Conservation (phyloP, 164 flowering plant genomes). For the Cinnamomum micranthum region DNA sequence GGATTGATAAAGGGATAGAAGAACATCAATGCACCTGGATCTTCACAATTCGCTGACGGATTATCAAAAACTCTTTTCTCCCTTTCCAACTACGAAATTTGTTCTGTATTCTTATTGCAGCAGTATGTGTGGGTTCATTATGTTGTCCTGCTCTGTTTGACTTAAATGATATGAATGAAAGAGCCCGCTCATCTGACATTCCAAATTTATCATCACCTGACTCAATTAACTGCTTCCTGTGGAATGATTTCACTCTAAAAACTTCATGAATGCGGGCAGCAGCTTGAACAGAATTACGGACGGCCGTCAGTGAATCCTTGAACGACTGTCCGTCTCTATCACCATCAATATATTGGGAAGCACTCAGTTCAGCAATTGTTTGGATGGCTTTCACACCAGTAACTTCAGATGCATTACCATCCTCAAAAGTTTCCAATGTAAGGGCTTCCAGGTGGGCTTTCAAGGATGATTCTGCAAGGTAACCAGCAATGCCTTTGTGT, state of each 20-base stretch:
- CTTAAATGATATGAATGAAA: conserved; percentile 62
- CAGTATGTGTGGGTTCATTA: conserved; percentile 64
- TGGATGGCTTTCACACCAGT: conserved; percentile 46
- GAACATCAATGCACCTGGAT: conserved; percentile 59
- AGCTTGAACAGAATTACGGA: conserved; percentile 89
- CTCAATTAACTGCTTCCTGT: conserved; percentile 63
- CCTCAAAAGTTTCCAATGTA: conserved; percentile 34
- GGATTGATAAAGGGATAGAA: background rate
- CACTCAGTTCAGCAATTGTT: conserved; percentile 41
- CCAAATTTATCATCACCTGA: conserved; percentile 51
- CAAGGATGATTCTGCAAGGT: conserved; percentile 74
- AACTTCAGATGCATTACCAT: conserved; percentile 29
- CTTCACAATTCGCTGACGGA: conserved; percentile 74
- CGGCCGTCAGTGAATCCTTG: conserved; percentile 83
- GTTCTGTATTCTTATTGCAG: conserved; percentile 88
- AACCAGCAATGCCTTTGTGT: conserved; percentile 95
- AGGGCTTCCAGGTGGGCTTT: conserved; percentile 58
- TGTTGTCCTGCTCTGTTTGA: conserved; percentile 39
- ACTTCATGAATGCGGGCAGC: conserved; percentile 93
- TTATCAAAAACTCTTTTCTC: conserved; percentile 73
- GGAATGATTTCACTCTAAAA: conserved; percentile 86
- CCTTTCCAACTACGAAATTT: conserved; percentile 91
- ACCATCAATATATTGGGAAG: conserved; percentile 38
- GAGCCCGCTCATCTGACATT: conserved; percentile 62
- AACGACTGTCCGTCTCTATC: conserved; percentile 47